Evolutionary conservation across 768 basidiomycete species (phyloP).

Genomic region (Bullera alba): DNA sequence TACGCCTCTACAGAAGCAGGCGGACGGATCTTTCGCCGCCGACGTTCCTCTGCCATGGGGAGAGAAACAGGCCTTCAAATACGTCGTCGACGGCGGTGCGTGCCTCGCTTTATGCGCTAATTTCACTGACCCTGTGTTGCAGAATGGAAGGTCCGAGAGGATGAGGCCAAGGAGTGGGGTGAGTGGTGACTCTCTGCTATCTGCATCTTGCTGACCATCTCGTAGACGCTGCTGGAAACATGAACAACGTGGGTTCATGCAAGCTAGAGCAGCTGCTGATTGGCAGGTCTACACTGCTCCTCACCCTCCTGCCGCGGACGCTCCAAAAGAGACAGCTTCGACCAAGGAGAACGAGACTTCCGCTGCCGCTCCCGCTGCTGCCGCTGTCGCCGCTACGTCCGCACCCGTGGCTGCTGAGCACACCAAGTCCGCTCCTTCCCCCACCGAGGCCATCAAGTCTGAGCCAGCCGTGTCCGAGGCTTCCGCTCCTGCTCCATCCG

Average conservation of each 20-base stretch:
- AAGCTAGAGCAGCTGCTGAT: not conserved
- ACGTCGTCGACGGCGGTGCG: constrained; percentile 45
- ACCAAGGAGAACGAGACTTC: not conserved
- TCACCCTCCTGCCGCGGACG: constrained; percentile 14
- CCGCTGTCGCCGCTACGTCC: constrained; percentile 5
- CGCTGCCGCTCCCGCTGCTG: constrained; percentile 11
- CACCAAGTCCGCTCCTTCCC: not conserved
- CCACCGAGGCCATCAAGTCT: too few relatives aligned
- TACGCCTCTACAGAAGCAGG: constrained; percentile 32
- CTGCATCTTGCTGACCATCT: too few relatives aligned
- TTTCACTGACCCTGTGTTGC: too few relatives aligned
- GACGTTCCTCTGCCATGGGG: constrained; percentile 39
- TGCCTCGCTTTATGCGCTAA: not conserved
- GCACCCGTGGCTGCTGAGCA: not conserved
- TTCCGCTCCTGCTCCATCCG: not conserved
- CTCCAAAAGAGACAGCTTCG: constrained; percentile 1
- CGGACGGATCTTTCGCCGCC: constrained; percentile 33
- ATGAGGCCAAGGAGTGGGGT: constrained; percentile 47
- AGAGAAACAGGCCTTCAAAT: constrained; percentile 45
- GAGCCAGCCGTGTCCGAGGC: constrained; percentile 5
- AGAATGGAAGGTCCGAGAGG: constrained; percentile 45
- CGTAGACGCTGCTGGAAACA: constrained; percentile 44
- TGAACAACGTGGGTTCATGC: constrained; percentile 39
- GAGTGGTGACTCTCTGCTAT: constrained; percentile 7
- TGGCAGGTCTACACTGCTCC: constrained; percentile 41